These are phyloP conservation scores for Umbelopsis ramanniana DNA, from an alignment of 192 early-diverging fungal species.

Conservation along the genomic window DNA sequence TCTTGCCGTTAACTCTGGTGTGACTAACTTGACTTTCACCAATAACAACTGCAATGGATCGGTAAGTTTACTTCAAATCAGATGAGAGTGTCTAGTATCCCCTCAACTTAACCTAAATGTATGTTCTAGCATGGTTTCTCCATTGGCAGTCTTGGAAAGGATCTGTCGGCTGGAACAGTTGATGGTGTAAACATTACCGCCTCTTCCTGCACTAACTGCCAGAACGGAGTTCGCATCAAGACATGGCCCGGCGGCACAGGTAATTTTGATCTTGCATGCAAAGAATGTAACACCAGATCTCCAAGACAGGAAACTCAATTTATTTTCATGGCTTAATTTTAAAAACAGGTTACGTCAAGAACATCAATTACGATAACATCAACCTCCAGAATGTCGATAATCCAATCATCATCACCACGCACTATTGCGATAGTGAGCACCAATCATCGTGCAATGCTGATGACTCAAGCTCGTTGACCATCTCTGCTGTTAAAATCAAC, in stretches of 20 bases:
- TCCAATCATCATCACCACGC: conserved; percentile 47
- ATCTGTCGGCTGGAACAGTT: conserved; percentile 33
- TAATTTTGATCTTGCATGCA: conserved; percentile 20
- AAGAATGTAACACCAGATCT: background rate
- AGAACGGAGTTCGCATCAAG: conserved; percentile 58
- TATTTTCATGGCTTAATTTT: background rate
- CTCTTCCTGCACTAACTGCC: conserved; percentile 37
- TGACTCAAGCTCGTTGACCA: conserved; percentile 36
- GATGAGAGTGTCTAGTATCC: background rate
- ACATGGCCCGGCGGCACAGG: conserved; percentile 47
- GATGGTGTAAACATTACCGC: conserved; percentile 40
- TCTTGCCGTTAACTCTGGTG: conserved; percentile 52
- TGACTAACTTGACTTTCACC: conserved; percentile 45
- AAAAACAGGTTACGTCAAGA: conserved; percentile 35
- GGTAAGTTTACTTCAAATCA: conserved; percentile 17
- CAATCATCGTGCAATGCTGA: conserved; percentile 40
- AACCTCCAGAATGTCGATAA: conserved; percentile 37
- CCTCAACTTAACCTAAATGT: background rate
- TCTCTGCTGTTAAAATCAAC: conserved; percentile 43
- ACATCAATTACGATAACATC: conserved; percentile 51
- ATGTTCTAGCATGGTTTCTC: conserved; percentile 21
- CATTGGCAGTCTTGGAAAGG: conserved; percentile 27
- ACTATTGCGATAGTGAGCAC: conserved; percentile 50
- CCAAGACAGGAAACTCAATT: background rate
- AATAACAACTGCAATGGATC: conserved; percentile 45